Evolutionary conservation across 306 rosid genomes (phyloP).

Genomic region (Calophaca sinica): DNA sequence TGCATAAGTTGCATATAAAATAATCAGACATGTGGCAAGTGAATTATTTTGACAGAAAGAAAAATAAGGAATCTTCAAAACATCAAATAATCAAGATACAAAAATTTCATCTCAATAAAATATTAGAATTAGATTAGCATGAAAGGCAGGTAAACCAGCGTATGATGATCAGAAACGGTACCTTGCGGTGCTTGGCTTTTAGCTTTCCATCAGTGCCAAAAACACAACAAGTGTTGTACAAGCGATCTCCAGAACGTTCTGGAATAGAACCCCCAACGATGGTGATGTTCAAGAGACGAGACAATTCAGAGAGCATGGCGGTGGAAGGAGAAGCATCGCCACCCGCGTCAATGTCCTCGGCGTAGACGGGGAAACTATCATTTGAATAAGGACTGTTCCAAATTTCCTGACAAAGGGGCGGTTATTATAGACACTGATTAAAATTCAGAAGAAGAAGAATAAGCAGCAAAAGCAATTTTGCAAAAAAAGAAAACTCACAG

Average conservation of each 20-base stretch:
- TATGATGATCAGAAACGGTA: not conserved
- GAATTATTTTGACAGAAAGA: too few species aligned
- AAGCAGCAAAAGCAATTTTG: not conserved
- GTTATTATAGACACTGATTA: not conserved
- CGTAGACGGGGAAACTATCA: slow-evolving; percentile 82
- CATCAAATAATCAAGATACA: too few species aligned
- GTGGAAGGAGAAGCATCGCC: slow-evolving; percentile 91
- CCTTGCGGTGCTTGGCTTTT: slow-evolving; percentile 88
- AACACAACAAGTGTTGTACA: slow-evolving; percentile 89
- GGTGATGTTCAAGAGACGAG: slow-evolving; percentile 77
- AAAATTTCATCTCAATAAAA: not conserved
- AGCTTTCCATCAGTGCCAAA: slow-evolving; percentile 83
- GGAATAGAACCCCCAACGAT: slow-evolving; percentile 92
- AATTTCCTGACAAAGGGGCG: slow-evolving; percentile 66
- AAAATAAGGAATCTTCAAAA: too few species aligned
- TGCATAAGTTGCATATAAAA: not conserved
- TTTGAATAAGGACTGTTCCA: slow-evolving; percentile 95
- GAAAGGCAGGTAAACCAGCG: too few species aligned
- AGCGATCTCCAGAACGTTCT: slow-evolving; percentile 74
- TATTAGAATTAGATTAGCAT: not conserved
- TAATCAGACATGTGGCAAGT: too few species aligned
- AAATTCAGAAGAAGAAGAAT: not conserved
- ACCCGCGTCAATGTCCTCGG: slow-evolving; percentile 89
- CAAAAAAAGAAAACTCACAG: slow-evolving; percentile 54
- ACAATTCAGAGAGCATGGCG: slow-evolving; percentile 84